Evolutionary conservation across 352 stramenopile genomes (phyloP), one percentile per base, ranked within the genome.

Genomic region (Thalassiosira hispida): DNA sequence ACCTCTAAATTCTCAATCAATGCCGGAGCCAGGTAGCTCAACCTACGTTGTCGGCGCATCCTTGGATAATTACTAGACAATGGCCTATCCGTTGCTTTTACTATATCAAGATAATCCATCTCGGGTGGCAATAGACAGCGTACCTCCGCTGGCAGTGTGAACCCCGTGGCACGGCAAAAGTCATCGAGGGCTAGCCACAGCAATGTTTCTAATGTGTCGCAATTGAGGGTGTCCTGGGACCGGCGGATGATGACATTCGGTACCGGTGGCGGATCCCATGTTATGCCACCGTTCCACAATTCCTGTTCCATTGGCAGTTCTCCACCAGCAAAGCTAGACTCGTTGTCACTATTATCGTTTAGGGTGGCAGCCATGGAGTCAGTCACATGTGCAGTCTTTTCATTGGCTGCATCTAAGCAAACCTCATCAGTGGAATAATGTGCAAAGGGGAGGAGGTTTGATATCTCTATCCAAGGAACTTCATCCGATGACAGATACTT

Each of bases 141-240:
- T 12, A 85, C 18, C 49, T 87, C 68, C 22, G 70, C 56, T 11
- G 76, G 76, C 11, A 85, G 38, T 9, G 27, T 35, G 46, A 82
- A 82, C 47, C 52, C 44, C 12, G 77, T 85, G 0, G 57, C 61
- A 33, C 62, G 69, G 42, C 77, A 82, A 76, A 87, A 93, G n/a
- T 86, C 61, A 52, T 93, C 77, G 4, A 93, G 55, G 4, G 76
- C 75, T 5, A 90, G 20, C 87, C 87, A 93, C 3, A 93, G 38
- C 22, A 89, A 35, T n/a, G 73, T 79, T 81, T 93, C 88, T 16
- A 93, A 68, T 57, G 84, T 66, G 55, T 89, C 81, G 49, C 55
- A 77, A 69, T 76, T 20, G 65, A 77, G 59, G 57, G 68, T 52
- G 22, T 76, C 69, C 25, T 59, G 7, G 7, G 33, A 57, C 16